Percentiles rank a stretch among this genome's conserved stretches.
Evolutionary conservation across 257 asterid genomes (phyloP).

Genomic region (Salvia hispanica): DNA sequence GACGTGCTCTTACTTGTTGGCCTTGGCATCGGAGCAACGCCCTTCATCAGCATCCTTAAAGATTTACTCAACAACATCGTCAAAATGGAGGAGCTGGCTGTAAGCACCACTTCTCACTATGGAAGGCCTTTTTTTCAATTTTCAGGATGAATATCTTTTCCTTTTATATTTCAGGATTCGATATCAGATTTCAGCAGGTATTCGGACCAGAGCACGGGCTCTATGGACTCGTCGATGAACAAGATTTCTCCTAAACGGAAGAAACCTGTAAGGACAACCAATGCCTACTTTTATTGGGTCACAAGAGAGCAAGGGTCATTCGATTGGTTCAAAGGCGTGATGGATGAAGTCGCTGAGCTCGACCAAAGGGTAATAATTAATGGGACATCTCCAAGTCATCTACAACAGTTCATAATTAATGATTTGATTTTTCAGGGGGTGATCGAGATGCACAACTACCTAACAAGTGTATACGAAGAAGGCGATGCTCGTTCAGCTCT

Average conservation of each 20-base stretch:
- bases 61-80: slow-evolving; percentile 77
- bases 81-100: slow-evolving; percentile 86
- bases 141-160: background rate
- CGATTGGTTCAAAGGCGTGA: slow-evolving; percentile 96
- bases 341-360: slow-evolving; percentile 89
- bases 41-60: slow-evolving; percentile 88
- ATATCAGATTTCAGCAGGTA: slow-evolving; percentile 58
- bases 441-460: slow-evolving; percentile 94
- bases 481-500: slow-evolving; percentile 99
- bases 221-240: slow-evolving; percentile 44
- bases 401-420: background rate
- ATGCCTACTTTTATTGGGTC: slow-evolving; percentile 97
- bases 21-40: slow-evolving; percentile 96
- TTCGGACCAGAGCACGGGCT: slow-evolving; percentile 61
- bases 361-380: slow-evolving; percentile 93
- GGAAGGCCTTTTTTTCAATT: background rate
- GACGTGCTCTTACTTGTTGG: slow-evolving; percentile 93
- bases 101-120: slow-evolving; percentile 41
- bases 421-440: slow-evolving; percentile 56
- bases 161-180: slow-evolving; percentile 62
- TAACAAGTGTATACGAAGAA: slow-evolving; percentile 95
- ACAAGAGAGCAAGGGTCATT: slow-evolving; percentile 96
- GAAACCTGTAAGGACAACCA: slow-evolving; percentile 68
- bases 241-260: slow-evolving; percentile 57
- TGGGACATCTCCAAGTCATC: slow-evolving; percentile 6